Evolutionary conservation across 352 stramenopile species (phyloP), one percentile per base, ranked within the genome.

Genomic region (Globisporangium cystogenes): DNA sequence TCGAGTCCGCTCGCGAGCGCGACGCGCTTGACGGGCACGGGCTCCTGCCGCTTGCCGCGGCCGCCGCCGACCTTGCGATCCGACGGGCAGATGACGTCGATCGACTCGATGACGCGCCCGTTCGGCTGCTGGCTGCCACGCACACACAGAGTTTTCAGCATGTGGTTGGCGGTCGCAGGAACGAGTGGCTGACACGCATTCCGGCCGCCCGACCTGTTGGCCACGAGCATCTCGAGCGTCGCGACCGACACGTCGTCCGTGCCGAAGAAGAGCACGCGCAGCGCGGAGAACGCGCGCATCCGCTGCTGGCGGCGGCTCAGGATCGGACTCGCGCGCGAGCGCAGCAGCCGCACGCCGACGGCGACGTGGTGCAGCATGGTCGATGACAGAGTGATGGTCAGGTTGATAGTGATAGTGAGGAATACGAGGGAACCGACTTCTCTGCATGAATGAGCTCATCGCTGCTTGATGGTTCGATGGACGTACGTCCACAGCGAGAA

Each of bases 241-340:
- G 81, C 73, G 33, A 92, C 70, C 20, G 83, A 92, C 26, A 94
- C 78, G 40, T 94, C 76, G 53, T 94, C 83, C 4, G 83, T 94
- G 31, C 83, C 83, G 64, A 94, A 94, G 68, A 94, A 94, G 15
- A 94, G 63, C 29, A 94, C 80, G 45, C 82, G 75, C 44, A 80
- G 73, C 15, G 41, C 10, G 1, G 58, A 41, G 7, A 44, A 26
- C 39, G 39, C 20, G 18, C n/a, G 39, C 7, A 14, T 21, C 18
- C 20, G n/a, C n/a, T n/a, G 39, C 39, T 24, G 20, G 18, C 15
- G 39, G 39, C n/a, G 18, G 37, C 37, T 21, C 18, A 10, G 20
- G 16, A 16, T 43, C 37, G 8, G 8, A 15, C 31, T 8, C 31
- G 31, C 4, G 31, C 3, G 29, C 5, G 5, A 10, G 5, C 6